Conservation (phyloP, 2,329 filamentous ascomycete genomes). For the Fusarium devonianum region DNA sequence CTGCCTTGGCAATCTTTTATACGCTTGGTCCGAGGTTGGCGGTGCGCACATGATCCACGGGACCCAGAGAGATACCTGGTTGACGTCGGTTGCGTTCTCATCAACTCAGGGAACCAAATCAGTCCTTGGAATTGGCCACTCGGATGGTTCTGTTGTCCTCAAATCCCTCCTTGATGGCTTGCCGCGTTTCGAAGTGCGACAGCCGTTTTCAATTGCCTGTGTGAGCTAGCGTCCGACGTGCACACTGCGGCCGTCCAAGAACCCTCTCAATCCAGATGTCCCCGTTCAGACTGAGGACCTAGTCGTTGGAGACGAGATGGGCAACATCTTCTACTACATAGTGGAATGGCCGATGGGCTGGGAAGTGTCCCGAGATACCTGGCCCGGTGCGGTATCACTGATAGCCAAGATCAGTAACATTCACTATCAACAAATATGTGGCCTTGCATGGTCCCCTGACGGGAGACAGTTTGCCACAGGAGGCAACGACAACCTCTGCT, state of each 20-base stretch:
- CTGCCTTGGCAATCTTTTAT: conserved; percentile 79
- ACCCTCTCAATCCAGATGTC: conserved; percentile 54
- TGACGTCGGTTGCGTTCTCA: conserved; percentile 92
- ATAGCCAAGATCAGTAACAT: conserved; percentile 74
- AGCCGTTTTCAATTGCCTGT: conserved; percentile 77
- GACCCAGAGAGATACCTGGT: conserved; percentile 50
- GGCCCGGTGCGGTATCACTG: conserved; percentile 80
- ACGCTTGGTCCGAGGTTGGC: conserved; percentile 83
- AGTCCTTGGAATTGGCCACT: conserved; percentile 85
- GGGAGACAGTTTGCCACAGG: conserved; percentile 83
- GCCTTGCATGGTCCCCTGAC: conserved; percentile 84
- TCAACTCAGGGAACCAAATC: conserved; percentile 76
- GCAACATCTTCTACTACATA: conserved; percentile 85
- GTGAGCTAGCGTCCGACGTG: conserved; percentile 78
- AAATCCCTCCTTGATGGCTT: conserved; percentile 77
- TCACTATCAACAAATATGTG: conserved; percentile 91
- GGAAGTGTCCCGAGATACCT: conserved; percentile 70
- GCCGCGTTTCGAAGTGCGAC: conserved; percentile 77
- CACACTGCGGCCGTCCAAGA: conserved; percentile 60
- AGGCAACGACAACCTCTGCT: conserved; percentile 90
- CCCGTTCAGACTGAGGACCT: conserved; percentile 79
- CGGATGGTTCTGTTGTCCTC: conserved; percentile 76
- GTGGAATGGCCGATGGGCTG: conserved; percentile 80
- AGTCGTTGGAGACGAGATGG: conserved; percentile 83
- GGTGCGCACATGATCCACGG: conserved; percentile 64